Conservation (phyloP, 495 filamentous ascomycete genomes). For the Mytilinidion resinicola region DNA sequence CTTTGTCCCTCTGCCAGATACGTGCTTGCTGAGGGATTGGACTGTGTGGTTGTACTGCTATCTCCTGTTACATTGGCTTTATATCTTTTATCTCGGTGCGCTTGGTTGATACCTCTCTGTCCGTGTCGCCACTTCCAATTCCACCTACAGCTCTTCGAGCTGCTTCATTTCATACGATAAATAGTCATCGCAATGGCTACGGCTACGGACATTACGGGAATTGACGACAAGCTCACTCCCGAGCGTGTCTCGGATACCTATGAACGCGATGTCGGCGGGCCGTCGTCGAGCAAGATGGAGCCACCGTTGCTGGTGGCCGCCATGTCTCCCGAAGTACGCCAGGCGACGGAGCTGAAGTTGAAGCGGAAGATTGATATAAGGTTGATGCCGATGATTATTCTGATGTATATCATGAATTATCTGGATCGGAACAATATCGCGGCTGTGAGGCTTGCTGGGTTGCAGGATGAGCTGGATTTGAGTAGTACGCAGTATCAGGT, state of each 20-base stretch:
- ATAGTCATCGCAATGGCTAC: not conserved
- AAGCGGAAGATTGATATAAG: conserved; percentile 60
- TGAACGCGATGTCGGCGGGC: not conserved
- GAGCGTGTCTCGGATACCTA: not conserved
- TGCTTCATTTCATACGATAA: not conserved
- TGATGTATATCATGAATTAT: conserved; percentile 80
- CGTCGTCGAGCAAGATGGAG: not conserved
- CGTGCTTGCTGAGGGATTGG: too few species aligned
- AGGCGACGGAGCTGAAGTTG: conserved; percentile 35
- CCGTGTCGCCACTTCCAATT: too few species aligned
- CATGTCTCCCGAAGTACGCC: not conserved
- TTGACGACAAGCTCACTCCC: not conserved
- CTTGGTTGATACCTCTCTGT: too few species aligned
- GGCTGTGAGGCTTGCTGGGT: conserved; percentile 42
- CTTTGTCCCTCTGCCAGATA: too few species aligned
- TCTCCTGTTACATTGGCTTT: too few species aligned
- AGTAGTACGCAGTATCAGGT: not conserved
- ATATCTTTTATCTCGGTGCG: too few species aligned
- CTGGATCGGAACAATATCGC: conserved; percentile 63
- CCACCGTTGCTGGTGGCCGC: not conserved
- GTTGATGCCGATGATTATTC: conserved; percentile 55
- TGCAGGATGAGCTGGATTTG: conserved; percentile 3
- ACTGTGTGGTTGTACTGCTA: too few species aligned
- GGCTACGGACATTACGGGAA: not conserved
- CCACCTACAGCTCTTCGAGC: too few species aligned